These are phyloP conservation scores for Boletus rex-veris DNA, from an alignment of 768 basidiomycete genomes.

Conservation along the genomic window DNA sequence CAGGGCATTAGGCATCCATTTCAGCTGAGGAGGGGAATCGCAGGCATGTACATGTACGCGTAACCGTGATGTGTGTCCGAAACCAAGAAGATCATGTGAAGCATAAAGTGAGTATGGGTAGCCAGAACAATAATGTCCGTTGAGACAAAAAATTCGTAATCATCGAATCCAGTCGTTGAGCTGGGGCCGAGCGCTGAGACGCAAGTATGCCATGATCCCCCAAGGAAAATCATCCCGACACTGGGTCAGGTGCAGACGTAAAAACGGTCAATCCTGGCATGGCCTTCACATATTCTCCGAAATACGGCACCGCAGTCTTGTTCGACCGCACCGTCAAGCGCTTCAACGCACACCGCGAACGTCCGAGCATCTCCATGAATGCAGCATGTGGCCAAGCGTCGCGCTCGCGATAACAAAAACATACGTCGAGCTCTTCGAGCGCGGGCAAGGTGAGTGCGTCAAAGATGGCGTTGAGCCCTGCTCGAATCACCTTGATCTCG, in stretches of 20 bases:
- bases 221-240: neutral
- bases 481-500: conserved; percentile 30
- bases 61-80: too few species aligned
- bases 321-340: conserved; percentile 25
- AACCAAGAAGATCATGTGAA: too few species aligned
- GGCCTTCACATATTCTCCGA: conserved; percentile 21
- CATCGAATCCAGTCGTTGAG: neutral
- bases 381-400: conserved; percentile 27
- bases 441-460: conserved; percentile 21
- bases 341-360: conserved; percentile 25
- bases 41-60: neutral
- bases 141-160: too few species aligned
- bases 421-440: conserved; percentile 31
- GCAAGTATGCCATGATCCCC: neutral
- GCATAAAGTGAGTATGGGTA: too few species aligned
- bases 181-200: neutral
- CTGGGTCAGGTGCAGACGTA: conserved; percentile 3
- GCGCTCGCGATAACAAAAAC: conserved; percentile 30
- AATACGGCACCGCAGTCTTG: conserved; percentile 16
- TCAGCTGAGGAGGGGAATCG: neutral
- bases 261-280: conserved; percentile 21
- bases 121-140: too few species aligned
- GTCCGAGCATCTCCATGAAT: conserved; percentile 22
- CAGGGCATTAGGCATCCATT: neutral
- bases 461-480: conserved; percentile 22